phyloP scores from a whole-genome alignment of 495 filamentous ascomycete species.

The Penicillium macrosclerotiorum region DNA sequence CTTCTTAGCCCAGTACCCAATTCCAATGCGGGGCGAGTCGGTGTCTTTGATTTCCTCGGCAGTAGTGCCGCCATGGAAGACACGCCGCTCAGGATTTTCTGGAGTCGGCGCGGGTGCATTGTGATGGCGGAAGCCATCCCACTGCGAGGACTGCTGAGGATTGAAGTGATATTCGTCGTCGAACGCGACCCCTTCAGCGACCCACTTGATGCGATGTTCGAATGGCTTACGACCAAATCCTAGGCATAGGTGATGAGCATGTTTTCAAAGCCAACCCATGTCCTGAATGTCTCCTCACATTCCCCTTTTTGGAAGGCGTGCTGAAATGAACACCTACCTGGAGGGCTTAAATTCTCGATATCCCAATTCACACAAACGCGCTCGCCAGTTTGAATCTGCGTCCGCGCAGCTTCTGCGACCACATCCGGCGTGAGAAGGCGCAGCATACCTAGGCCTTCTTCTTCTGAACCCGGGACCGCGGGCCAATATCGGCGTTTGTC shows the following conservation, averaged over 20 bases:
- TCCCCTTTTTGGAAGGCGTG: too few relatives aligned
- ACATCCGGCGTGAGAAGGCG: slow-evolving; percentile 48
- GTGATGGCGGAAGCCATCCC: slow-evolving; percentile 73
- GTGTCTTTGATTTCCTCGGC: slow-evolving; percentile 52
- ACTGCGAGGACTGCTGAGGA: slow-evolving; percentile 73
- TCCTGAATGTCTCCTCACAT: too few relatives aligned
- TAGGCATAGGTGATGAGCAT: slow-evolving; percentile 17
- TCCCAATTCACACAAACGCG: slow-evolving; percentile 53
- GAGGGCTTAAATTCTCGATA: slow-evolving; percentile 47
- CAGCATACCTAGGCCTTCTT: slow-evolving; percentile 55
- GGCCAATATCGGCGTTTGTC: slow-evolving; percentile 51
- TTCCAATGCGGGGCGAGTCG: slow-evolving; percentile 50
- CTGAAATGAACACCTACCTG: too few relatives aligned
- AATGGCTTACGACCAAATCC: slow-evolving; percentile 57
- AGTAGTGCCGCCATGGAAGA: slow-evolving; percentile 56
- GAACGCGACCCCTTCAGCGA: slow-evolving; percentile 49
- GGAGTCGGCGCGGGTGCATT: slow-evolving; percentile 35
- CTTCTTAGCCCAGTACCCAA: slow-evolving; percentile 45
- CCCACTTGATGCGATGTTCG: slow-evolving; percentile 54
- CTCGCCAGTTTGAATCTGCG: slow-evolving; percentile 48
- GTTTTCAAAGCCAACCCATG: too few relatives aligned
- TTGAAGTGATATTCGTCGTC: slow-evolving; percentile 73
- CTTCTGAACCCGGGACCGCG: slow-evolving; percentile 37
- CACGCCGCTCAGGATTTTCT: slow-evolving; percentile 31
- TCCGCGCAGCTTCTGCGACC: slow-evolving; percentile 45